Conservation (phyloP, 495 filamentous ascomycete species). For the Hypoxylon fuscum region DNA sequence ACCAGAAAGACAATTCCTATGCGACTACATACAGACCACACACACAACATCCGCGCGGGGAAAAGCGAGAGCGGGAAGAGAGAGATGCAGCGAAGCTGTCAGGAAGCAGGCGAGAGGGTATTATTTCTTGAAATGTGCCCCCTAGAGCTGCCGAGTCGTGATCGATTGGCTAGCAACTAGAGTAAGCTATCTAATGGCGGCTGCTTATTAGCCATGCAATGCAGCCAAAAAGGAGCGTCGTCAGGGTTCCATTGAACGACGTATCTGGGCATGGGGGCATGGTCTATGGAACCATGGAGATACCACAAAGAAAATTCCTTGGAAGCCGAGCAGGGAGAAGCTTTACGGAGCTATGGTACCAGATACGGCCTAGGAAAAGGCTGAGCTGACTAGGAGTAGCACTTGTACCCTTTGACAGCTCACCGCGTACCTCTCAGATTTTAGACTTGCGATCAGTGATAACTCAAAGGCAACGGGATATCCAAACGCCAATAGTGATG, state of each 20-base stretch:
- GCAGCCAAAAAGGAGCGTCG: slow-evolving; percentile 43
- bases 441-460: slow-evolving; percentile 3
- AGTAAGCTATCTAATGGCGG: slow-evolving; percentile 36
- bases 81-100: slow-evolving; percentile 32
- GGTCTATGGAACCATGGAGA: no score
- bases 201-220: slow-evolving; percentile 42
- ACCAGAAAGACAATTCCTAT: slow-evolving; percentile 37
- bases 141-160: slow-evolving; percentile 23
- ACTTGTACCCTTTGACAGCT: slow-evolving; percentile 26
- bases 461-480: slow-evolving; percentile 18
- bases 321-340: slow-evolving; percentile 26
- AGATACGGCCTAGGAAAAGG: slow-evolving; percentile 30
- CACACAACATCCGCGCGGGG: slow-evolving; percentile 34
- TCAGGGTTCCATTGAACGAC: slow-evolving; percentile 27
- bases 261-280: slow-evolving; percentile 17
- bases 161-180: slow-evolving; percentile 44
- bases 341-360: slow-evolving; percentile 33
- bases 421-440: slow-evolving; percentile 22
- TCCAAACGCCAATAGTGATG: slow-evolving; percentile 30
- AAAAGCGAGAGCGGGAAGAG: slow-evolving; percentile 40
- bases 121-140: slow-evolving; percentile 42
- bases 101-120: slow-evolving; percentile 33
- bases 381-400: slow-evolving; percentile 27
- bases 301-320: slow-evolving; percentile 8
- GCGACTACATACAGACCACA: slow-evolving; percentile 42